Conservation (phyloP, 1,284 basidiomycete species). For the Heterobasidion annosum region DNA sequence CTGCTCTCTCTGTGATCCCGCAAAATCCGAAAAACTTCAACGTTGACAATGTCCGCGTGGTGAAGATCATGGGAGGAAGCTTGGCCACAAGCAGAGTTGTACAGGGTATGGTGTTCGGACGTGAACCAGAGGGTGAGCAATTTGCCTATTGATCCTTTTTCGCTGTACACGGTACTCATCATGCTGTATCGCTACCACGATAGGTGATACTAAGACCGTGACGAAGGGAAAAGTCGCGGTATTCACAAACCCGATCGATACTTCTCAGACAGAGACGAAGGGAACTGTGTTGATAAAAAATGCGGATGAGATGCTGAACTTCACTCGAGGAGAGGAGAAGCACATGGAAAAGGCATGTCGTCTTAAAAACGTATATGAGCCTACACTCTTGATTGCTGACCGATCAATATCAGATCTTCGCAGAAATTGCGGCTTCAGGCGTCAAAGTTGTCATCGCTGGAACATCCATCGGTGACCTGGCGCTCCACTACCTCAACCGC, state of each 20-base stretch:
- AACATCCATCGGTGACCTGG: slow-evolving; percentile 90
- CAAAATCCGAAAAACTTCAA: slow-evolving; percentile 87
- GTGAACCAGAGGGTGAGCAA: slow-evolving; percentile 84
- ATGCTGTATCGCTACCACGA: neutral
- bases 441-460: slow-evolving; percentile 94
- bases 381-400: neutral
- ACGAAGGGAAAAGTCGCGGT: slow-evolving; percentile 86
- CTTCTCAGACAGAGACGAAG: slow-evolving; percentile 97
- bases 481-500: slow-evolving; percentile 95
- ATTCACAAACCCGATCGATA: slow-evolving; percentile 89
- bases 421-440: slow-evolving; percentile 95
- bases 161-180: neutral
- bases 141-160: neutral
- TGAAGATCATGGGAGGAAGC: slow-evolving; percentile 96
- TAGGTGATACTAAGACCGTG: slow-evolving; percentile 77
- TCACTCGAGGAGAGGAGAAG: slow-evolving; percentile 92
- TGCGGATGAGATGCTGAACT: slow-evolving; percentile 95
- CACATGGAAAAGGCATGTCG: slow-evolving; percentile 79
- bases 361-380: neutral
- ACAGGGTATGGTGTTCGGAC: slow-evolving; percentile 96
- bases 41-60: slow-evolving; percentile 96
- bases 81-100: slow-evolving; percentile 82
- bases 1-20: slow-evolving; percentile 87
- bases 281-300: slow-evolving; percentile 96
- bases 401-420: slow-evolving; percentile 62